A percentile compares a stretch with the other conserved stretches of the same genome.
Evolutionary conservation across 352 stramenopile species (phyloP).

Genomic region (Elongisporangium undulatum): DNA sequence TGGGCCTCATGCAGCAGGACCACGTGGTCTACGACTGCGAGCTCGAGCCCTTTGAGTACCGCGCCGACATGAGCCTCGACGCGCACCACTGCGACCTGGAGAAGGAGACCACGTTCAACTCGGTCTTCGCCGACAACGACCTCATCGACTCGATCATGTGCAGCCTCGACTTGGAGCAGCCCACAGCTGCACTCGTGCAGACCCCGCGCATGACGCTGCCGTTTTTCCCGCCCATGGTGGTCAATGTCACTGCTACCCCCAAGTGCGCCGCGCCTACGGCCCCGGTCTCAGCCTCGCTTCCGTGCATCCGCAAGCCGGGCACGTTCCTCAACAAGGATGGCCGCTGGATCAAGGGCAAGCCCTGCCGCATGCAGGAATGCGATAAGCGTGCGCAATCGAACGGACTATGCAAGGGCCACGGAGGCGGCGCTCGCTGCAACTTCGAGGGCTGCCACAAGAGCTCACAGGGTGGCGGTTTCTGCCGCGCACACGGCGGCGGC

Average conservation of each 20-base stretch:
- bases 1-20: constrained; percentile 13
- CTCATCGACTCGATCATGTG: constrained; percentile 79
- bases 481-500: constrained; percentile 71
- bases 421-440: constrained; percentile 72
- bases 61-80: constrained; percentile 5
- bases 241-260: constrained; percentile 6
- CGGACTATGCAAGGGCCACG: constrained; percentile 75
- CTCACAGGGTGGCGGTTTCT: constrained; percentile 71
- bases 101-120: constrained; percentile 50
- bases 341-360: constrained; percentile 87
- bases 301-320: constrained; percentile 60
- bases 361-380: constrained; percentile 62
- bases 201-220: background rate
- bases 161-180: constrained; percentile 54
- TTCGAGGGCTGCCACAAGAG: constrained; percentile 71
- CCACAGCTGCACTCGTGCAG: constrained; percentile 6
- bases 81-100: constrained; percentile 11
- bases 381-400: constrained; percentile 81
- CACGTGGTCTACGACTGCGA: constrained; percentile 30
- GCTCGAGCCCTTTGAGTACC: constrained; percentile 71
- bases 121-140: constrained; percentile 72
- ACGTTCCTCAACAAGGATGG: constrained; percentile 88
- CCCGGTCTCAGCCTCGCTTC: constrained; percentile 17
- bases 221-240: constrained; percentile 9
- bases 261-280: constrained; percentile 15